Evolutionary conservation across 179 eudicot species (phyloP).

Genomic region (Patellifolia procumbens): DNA sequence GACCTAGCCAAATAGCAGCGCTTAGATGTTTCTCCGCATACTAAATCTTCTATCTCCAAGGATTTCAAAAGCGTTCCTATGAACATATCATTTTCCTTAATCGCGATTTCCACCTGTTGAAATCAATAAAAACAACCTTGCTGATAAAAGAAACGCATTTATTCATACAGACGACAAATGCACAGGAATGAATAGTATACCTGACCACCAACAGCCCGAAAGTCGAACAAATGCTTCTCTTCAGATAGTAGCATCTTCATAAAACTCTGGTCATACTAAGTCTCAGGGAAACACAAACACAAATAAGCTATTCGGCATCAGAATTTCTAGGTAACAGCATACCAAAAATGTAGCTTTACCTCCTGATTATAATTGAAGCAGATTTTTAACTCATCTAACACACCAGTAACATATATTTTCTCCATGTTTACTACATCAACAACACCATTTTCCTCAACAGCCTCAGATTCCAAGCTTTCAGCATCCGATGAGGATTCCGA

Average conservation of each 20-base stretch:
- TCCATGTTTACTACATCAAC: constrained; percentile 50
- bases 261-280: constrained; percentile 54
- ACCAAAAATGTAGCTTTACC: constrained; percentile 37
- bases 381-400: constrained; percentile 84
- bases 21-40: constrained; percentile 52
- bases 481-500: constrained; percentile 84
- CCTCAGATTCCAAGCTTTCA: constrained; percentile 59
- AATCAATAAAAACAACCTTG: constrained; percentile 20
- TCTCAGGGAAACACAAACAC: constrained; percentile 5
- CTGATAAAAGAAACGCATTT: constrained; percentile 10
- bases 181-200: constrained; percentile 35
- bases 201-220: constrained; percentile 98
- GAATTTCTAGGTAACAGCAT: not conserved
- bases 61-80: constrained; percentile 88
- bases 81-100: constrained; percentile 79
- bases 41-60: constrained; percentile 89
- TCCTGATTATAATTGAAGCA: constrained; percentile 64
- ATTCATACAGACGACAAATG: constrained; percentile 7
- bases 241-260: constrained; percentile 77
- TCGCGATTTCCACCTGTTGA: constrained; percentile 81
- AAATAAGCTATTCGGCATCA: not conserved
- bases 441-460: constrained; percentile 35
- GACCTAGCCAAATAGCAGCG: constrained; percentile 82
- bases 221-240: constrained; percentile 80
- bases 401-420: constrained; percentile 77